Conservation (phyloP, 2,329 filamentous ascomycete genomes). For the Bisporella sp. region DNA sequence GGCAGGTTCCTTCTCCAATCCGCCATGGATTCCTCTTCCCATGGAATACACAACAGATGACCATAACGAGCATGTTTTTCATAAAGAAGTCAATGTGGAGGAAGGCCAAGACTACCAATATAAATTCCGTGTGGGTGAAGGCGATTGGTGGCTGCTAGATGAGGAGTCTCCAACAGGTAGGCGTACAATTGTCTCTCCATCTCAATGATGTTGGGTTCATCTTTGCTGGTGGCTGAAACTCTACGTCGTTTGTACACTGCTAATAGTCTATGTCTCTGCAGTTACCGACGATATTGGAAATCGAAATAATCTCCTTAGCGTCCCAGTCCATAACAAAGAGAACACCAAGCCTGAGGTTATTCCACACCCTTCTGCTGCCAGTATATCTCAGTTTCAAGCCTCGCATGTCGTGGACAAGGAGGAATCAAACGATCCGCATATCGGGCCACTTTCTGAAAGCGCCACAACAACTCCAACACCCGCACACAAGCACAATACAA, state of each 20-base stretch:
- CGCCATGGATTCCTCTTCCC: conserved; percentile 60
- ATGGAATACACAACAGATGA: conserved; percentile 49
- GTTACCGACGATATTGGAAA: conserved; percentile 45
- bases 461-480: no score
- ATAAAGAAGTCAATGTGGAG: conserved; percentile 45
- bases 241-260: no score
- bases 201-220: background rate
- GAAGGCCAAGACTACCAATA: conserved; percentile 60
- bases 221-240: conserved; percentile 3
- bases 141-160: conserved; percentile 65
- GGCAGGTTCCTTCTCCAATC: conserved; percentile 60
- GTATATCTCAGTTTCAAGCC: no score
- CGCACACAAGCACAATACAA: no score
- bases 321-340: conserved; percentile 15
- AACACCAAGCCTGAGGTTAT: background rate
- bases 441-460: no score
- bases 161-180: conserved; percentile 53
- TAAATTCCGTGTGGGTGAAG: conserved; percentile 63
- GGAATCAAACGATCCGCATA: no score
- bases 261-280: conserved; percentile 14
- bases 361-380: no score
- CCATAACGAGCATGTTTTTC: conserved; percentile 51
- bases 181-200: conserved; percentile 11
- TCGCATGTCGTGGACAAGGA: no score
- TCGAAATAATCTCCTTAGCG: conserved; percentile 43